These are phyloP conservation scores for Phlyctochytrium planicorne DNA, from an alignment of 192 early-diverging fungal genomes.

Conservation along the genomic window DNA sequence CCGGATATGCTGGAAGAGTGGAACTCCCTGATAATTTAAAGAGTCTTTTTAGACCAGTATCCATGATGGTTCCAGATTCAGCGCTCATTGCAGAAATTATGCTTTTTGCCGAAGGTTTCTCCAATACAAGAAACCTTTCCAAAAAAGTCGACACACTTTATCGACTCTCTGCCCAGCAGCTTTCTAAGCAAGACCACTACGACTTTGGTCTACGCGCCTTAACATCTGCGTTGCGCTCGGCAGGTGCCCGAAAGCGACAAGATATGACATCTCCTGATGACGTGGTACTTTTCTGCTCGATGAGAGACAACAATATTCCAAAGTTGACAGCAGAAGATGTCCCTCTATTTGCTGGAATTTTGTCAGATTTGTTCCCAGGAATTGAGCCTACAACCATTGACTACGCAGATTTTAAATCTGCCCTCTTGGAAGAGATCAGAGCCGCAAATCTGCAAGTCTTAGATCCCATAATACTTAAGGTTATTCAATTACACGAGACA, in stretches of 20 bases:
- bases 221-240: constrained; percentile 49
- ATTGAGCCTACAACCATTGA: constrained; percentile 45
- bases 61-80: constrained; percentile 65
- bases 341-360: constrained; percentile 57
- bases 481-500: constrained; percentile 61
- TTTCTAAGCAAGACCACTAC: constrained; percentile 66
- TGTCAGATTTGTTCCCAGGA: constrained; percentile 60
- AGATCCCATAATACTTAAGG: constrained; percentile 44
- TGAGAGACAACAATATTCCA: constrained; percentile 60
- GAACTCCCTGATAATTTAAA: constrained; percentile 65
- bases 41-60: constrained; percentile 55
- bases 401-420: constrained; percentile 51
- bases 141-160: constrained; percentile 64
- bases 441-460: constrained; percentile 38
- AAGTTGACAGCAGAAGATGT: constrained; percentile 62
- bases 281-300: constrained; percentile 48
- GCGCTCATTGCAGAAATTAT: constrained; percentile 66
- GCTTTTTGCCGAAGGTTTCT: constrained; percentile 64
- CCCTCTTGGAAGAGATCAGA: constrained; percentile 52
- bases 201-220: constrained; percentile 58
- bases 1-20: constrained; percentile 55
- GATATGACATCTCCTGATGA: constrained; percentile 52
- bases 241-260: constrained; percentile 46
- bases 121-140: constrained; percentile 49
- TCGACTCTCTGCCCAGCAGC: constrained; percentile 57